Evolutionary conservation across 352 stramenopile species (phyloP).

Genomic region (Pythium volutum): DNA sequence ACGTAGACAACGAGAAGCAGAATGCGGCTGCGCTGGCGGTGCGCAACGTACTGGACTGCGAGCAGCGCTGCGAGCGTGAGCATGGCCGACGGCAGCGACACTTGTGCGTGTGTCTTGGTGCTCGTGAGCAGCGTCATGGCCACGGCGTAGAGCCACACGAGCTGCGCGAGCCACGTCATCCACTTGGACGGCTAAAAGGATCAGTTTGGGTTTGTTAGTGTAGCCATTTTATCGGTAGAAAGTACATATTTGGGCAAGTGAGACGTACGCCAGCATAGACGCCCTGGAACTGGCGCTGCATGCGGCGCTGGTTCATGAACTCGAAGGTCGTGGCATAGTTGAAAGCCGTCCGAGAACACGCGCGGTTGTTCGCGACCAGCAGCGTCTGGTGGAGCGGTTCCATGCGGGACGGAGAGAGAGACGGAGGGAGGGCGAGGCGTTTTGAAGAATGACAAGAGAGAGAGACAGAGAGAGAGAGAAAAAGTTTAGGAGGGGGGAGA

Average conservation of each 20-base stretch:
- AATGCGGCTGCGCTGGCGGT: not conserved
- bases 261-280: slow-evolving; percentile 26
- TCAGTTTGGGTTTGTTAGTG: too few relatives aligned
- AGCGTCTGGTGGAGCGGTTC: not conserved
- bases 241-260: not conserved
- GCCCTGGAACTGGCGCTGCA: slow-evolving; percentile 34
- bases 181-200: slow-evolving; percentile 9
- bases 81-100: not conserved
- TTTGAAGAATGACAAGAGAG: too few relatives aligned
- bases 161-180: slow-evolving; percentile 6
- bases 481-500: too few relatives aligned
- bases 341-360: slow-evolving; percentile 3
- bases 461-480: too few relatives aligned
- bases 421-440: too few relatives aligned
- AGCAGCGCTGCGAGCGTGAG: not conserved
- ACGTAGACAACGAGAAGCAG: not conserved
- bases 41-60: not conserved
- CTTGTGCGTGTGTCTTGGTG: not conserved
- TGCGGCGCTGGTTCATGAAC: slow-evolving; percentile 33
- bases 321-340: slow-evolving; percentile 27
- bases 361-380: not conserved
- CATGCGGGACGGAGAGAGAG: too few relatives aligned
- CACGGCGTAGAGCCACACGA: slow-evolving; percentile 16
- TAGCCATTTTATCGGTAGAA: too few relatives aligned
- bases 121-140: slow-evolving; percentile 5